phyloP scores from a whole-genome alignment of 441 rosid genomes.

The Syzygium syzygioides region DNA sequence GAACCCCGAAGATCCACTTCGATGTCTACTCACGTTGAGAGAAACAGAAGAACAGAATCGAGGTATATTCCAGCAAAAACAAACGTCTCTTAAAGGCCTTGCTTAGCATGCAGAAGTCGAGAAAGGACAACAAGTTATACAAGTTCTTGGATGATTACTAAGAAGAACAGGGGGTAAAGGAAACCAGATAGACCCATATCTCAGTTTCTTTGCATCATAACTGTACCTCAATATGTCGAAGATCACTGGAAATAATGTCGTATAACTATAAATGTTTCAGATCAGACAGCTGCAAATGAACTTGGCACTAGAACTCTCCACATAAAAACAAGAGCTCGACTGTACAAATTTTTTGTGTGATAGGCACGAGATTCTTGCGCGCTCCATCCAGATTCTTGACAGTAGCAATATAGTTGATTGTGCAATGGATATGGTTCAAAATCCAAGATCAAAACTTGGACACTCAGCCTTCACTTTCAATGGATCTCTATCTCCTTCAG shows the following conservation, averaged over 20 bases:
- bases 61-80: conserved; percentile 43
- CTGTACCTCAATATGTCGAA: rapidly evolving
- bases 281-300: neutral
- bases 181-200: neutral
- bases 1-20: conserved; percentile 48
- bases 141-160: conserved; percentile 19
- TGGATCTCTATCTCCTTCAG: conserved; percentile 8
- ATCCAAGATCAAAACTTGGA: conserved; percentile 50
- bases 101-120: conserved; percentile 62
- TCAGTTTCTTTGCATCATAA: neutral
- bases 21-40: conserved; percentile 23
- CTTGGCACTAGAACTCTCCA: neutral
- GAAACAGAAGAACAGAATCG: conserved; percentile 32
- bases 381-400: neutral
- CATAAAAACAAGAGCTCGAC: neutral
- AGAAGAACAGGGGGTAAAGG: neutral
- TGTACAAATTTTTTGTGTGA: neutral
- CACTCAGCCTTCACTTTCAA: conserved; percentile 10
- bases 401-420: neutral
- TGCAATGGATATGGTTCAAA: conserved; percentile 20
- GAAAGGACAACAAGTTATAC: conserved; percentile 25
- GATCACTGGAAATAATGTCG: neutral
- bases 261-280: neutral
- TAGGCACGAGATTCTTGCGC: neutral
- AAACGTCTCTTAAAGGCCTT: conserved; percentile 56